Percentiles rank a stretch among this genome's conserved stretches.
phyloP scores from a whole-genome alignment of 2,329 filamentous ascomycete genomes.

The Cercospora citrullina region DNA sequence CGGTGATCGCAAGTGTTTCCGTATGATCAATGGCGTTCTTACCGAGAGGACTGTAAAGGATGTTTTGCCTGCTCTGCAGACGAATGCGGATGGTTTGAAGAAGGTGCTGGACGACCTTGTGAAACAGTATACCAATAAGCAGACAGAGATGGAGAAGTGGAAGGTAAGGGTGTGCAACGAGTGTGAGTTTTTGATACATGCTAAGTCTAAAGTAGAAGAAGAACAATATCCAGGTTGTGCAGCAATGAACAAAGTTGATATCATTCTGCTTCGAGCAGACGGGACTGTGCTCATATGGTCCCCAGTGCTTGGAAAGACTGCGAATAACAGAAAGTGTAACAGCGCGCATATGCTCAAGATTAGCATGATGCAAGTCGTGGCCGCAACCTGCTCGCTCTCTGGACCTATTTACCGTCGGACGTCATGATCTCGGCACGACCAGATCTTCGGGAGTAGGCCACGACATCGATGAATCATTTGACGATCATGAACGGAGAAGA shows the following conservation, averaged over 20 bases:
- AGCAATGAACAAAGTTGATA: constrained; percentile 50
- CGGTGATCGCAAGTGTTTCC: constrained; percentile 91
- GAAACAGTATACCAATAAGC: constrained; percentile 94
- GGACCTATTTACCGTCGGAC: neutral
- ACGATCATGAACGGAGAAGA: neutral
- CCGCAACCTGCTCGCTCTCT: neutral
- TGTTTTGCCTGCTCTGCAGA: constrained; percentile 85
- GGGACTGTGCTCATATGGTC: neutral
- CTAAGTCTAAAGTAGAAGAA: constrained; percentile 64
- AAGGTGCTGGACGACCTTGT: constrained; percentile 92
- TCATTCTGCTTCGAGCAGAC: neutral
- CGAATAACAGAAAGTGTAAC: neutral
- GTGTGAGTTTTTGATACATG: neutral
- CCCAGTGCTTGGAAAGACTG: neutral
- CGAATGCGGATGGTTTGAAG: constrained; percentile 89
- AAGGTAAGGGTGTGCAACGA: constrained; percentile 66
- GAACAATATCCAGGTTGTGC: constrained; percentile 84
- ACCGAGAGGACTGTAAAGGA: constrained; percentile 93
- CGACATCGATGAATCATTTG: neutral
- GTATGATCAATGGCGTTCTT: constrained; percentile 95
- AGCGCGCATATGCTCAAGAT: neutral
- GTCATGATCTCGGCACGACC: neutral
- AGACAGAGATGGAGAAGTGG: constrained; percentile 95
- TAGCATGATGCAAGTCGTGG: neutral
- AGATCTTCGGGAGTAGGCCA: neutral